phyloP scores from a whole-genome alignment of 1,284 basidiomycete genomes.

The Cerioporus squamosus region DNA sequence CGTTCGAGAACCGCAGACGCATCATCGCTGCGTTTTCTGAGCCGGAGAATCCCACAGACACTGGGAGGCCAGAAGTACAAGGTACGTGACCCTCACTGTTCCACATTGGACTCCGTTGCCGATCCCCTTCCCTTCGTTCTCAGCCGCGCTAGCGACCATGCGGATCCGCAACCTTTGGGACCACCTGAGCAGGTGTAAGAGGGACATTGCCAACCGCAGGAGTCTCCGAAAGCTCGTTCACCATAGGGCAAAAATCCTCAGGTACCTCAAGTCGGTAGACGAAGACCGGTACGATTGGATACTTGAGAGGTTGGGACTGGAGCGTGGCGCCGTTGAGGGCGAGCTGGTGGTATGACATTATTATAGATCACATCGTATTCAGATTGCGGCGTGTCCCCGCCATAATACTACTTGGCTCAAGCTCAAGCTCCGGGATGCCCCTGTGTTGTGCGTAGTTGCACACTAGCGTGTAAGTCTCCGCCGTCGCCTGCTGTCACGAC shows the following conservation, averaged over 20 bases:
- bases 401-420: constrained; percentile 4
- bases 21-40: constrained; percentile 84
- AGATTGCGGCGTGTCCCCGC: constrained; percentile 7
- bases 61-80: constrained; percentile 88
- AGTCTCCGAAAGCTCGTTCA: constrained; percentile 79
- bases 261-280: constrained; percentile 75
- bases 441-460: neutral
- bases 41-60: constrained; percentile 69
- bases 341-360: constrained; percentile 68
- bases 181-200: constrained; percentile 72
- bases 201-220: constrained; percentile 82
- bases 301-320: constrained; percentile 78
- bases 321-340: constrained; percentile 85
- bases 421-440: constrained; percentile 9
- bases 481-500: neutral
- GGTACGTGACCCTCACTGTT: constrained; percentile 52
- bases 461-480: neutral
- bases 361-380: constrained; percentile 13
- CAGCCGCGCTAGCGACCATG: constrained; percentile 88
- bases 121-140: constrained; percentile 1
- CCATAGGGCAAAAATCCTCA: constrained; percentile 82
- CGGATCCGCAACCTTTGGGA: constrained; percentile 83
- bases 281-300: constrained; percentile 77
- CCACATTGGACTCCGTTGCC: constrained; percentile 2
- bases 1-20: constrained; percentile 84